Percentiles rank a stretch among this genome's conserved stretches.
Evolutionary conservation across 2,329 filamentous ascomycete genomes (phyloP).

Genomic region (Oidium heveae): DNA sequence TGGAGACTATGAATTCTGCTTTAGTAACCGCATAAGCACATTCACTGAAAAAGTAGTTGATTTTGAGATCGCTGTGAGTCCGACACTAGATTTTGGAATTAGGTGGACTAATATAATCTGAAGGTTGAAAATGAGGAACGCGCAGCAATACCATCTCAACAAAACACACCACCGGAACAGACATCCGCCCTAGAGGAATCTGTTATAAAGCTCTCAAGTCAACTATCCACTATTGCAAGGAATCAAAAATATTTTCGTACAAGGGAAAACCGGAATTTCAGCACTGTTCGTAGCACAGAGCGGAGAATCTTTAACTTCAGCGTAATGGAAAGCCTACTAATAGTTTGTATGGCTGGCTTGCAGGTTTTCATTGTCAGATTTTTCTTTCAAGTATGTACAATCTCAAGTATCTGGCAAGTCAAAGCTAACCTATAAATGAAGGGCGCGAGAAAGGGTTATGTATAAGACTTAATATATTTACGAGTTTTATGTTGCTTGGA

Average conservation of each 20-base stretch:
- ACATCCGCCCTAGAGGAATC: slow-evolving; percentile 76
- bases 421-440: no score
- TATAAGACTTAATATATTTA: no score
- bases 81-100: neutral
- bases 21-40: slow-evolving; percentile 95
- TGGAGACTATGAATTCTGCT: slow-evolving; percentile 93
- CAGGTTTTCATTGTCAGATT: no score
- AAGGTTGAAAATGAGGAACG: slow-evolving; percentile 80
- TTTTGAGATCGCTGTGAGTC: slow-evolving; percentile 74
- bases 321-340: no score
- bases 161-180: slow-evolving; percentile 71
- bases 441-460: no score
- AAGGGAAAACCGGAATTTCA: slow-evolving; percentile 95
- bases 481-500: no score
- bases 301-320: no score
- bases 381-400: no score
- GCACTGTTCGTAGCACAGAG: no score
- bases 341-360: no score
- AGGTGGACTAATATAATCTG: neutral
- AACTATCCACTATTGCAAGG: slow-evolving; percentile 77
- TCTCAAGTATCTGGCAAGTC: no score
- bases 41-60: slow-evolving; percentile 95
- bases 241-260: slow-evolving; percentile 99
- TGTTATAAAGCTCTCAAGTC: slow-evolving; percentile 79
- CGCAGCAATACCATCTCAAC: slow-evolving; percentile 63